A percentile compares a stretch with the other conserved stretches of the same genome.
phyloP scores from a whole-genome alignment of 495 filamentous ascomycete species.

The Xylaria intraflava region DNA sequence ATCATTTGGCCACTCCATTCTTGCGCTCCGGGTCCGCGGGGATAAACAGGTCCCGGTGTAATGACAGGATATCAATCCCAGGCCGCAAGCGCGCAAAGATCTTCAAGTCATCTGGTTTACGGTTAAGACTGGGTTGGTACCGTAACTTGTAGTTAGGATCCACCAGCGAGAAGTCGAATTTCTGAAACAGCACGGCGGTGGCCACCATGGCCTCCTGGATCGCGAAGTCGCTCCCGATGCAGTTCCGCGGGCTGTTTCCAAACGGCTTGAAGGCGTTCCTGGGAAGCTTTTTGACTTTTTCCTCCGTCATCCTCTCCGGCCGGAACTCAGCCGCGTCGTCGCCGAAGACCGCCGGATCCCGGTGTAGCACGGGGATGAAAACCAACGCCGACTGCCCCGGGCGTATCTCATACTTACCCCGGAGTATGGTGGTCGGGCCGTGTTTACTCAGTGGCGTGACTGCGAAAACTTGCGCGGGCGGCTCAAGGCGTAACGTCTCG shows the following conservation, averaged over 20 bases:
- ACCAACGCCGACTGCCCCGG: slow-evolving; percentile 44
- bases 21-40: background rate
- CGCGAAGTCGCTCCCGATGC: slow-evolving; percentile 50
- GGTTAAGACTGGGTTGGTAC: background rate
- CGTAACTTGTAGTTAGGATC: slow-evolving; percentile 55
- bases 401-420: slow-evolving; percentile 53
- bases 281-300: slow-evolving; percentile 47
- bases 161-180: slow-evolving; percentile 45
- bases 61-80: slow-evolving; percentile 41
- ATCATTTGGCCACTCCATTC: no score
- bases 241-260: slow-evolving; percentile 42
- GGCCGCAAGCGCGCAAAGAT: slow-evolving; percentile 50
- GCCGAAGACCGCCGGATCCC: slow-evolving; percentile 39
- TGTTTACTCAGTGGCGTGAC: slow-evolving; percentile 15
- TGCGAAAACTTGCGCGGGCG: slow-evolving; percentile 46
- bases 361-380: slow-evolving; percentile 35
- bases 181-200: slow-evolving; percentile 44
- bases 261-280: slow-evolving; percentile 44
- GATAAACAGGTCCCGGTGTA: slow-evolving; percentile 35
- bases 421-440: slow-evolving; percentile 28
- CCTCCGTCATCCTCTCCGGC: slow-evolving; percentile 54
- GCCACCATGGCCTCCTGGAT: slow-evolving; percentile 48
- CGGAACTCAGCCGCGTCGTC: slow-evolving; percentile 45
- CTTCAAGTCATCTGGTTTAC: slow-evolving; percentile 47
- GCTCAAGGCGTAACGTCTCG: slow-evolving; percentile 54